These are phyloP conservation scores for Jimgerdemannia flammicorona DNA, from an alignment of 192 early-diverging fungal genomes.

Conservation along the genomic window DNA sequence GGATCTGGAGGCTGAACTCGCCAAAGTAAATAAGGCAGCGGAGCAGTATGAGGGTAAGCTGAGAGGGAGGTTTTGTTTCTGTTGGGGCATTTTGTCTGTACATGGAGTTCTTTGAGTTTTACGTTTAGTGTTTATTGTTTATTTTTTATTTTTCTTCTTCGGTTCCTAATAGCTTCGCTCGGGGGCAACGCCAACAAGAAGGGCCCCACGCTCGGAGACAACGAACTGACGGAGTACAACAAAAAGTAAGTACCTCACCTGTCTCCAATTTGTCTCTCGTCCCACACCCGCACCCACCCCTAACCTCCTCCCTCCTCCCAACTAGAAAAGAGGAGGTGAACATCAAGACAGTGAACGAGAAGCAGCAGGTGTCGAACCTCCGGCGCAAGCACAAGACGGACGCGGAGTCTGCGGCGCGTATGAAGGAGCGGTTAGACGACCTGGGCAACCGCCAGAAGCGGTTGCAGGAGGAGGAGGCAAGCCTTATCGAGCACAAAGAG, in stretches of 20 bases:
- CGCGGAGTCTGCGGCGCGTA: slow-evolving; percentile 55
- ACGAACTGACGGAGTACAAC: slow-evolving; percentile 32
- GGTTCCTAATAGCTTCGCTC: slow-evolving; percentile 6
- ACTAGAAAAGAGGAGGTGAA: slow-evolving; percentile 78
- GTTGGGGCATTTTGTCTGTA: too few species aligned
- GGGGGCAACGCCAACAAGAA: slow-evolving; percentile 5
- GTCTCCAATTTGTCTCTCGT: too few species aligned
- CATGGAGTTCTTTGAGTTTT: too few species aligned
- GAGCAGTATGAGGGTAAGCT: slow-evolving; percentile 42
- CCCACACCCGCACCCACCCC: too few species aligned
- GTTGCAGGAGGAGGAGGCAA: slow-evolving; percentile 44
- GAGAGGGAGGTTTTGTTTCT: too few species aligned
- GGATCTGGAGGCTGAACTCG: slow-evolving; percentile 50
- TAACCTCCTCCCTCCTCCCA: background rate
- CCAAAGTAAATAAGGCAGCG: slow-evolving; percentile 48
- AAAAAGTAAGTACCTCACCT: slow-evolving; percentile 10
- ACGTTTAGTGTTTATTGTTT: background rate
- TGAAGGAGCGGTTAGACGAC: slow-evolving; percentile 50
- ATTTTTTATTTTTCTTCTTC: slow-evolving; percentile 8
- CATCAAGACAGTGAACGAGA: slow-evolving; percentile 60
- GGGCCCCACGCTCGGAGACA: slow-evolving; percentile 17
- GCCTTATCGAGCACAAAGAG: slow-evolving; percentile 25
- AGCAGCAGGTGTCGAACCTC: slow-evolving; percentile 63
- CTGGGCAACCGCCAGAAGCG: slow-evolving; percentile 41
- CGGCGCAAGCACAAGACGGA: slow-evolving; percentile 62